phyloP scores from a whole-genome alignment of 2,329 filamentous ascomycete species.

The Colletotrichum sp. region DNA sequence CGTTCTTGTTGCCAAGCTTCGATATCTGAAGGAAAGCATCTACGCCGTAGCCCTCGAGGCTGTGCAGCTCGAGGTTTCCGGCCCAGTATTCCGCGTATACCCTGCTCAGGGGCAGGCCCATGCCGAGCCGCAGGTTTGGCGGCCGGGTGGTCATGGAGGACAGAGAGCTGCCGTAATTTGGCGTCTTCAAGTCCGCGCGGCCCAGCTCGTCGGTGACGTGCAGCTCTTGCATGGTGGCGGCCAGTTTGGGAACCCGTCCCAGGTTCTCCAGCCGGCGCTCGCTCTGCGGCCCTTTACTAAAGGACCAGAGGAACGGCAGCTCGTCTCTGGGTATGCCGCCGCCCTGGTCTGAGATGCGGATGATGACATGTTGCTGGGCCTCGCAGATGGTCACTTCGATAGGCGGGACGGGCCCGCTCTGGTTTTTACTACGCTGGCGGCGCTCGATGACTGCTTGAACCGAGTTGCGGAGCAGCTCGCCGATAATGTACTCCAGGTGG shows the following conservation, averaged over 20 bases:
- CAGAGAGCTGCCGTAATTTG: slow-evolving; percentile 67
- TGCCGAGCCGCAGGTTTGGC: slow-evolving; percentile 86
- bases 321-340: slow-evolving; percentile 88
- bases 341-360: slow-evolving; percentile 93
- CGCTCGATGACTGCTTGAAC: slow-evolving; percentile 90
- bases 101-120: slow-evolving; percentile 90
- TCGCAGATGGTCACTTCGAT: slow-evolving; percentile 96
- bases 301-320: slow-evolving; percentile 93
- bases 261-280: slow-evolving; percentile 83
- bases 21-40: slow-evolving; percentile 97
- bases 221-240: slow-evolving; percentile 91
- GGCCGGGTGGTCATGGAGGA: slow-evolving; percentile 81
- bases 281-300: slow-evolving; percentile 88
- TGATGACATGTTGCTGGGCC: slow-evolving; percentile 91
- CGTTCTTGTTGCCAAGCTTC: slow-evolving; percentile 96
- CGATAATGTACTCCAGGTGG: slow-evolving; percentile 96
- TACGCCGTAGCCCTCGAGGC: slow-evolving; percentile 91
- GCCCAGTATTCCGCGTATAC: slow-evolving; percentile 99
- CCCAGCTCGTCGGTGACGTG: slow-evolving; percentile 52
- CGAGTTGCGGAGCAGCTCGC: slow-evolving; percentile 92
- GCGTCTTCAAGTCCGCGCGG: slow-evolving; percentile 46
- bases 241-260: slow-evolving; percentile 85
- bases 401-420: slow-evolving; percentile 59
- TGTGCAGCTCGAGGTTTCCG: slow-evolving; percentile 88
- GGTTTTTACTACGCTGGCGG: slow-evolving; percentile 47